phyloP scores from a whole-genome alignment of 768 basidiomycete species.

The Termitomyces sp. region DNA sequence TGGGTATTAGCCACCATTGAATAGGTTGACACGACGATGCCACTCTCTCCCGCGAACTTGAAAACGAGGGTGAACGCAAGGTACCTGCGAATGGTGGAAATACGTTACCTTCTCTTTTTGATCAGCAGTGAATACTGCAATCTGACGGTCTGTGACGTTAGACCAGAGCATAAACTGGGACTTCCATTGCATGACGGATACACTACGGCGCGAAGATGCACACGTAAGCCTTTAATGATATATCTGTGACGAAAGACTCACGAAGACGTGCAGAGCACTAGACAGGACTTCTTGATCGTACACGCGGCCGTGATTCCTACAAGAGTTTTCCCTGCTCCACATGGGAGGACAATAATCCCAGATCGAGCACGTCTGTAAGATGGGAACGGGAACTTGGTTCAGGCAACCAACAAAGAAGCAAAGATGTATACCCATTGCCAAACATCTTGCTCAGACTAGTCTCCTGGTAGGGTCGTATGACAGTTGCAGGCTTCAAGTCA shows the following conservation, averaged over 20 bases:
- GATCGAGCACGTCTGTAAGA: conserved; percentile 84
- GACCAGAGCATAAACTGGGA: conserved; percentile 99
- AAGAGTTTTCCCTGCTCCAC: conserved; percentile 97
- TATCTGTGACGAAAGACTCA: conserved; percentile 36
- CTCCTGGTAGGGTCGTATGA: conserved; percentile 97
- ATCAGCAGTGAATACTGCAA: conserved; percentile 95
- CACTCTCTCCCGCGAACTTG: conserved; percentile 94
- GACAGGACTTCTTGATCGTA: conserved; percentile 97
- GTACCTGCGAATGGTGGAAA: neutral
- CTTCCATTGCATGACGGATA: conserved; percentile 98
- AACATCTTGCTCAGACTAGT: conserved; percentile 99
- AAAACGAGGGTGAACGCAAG: conserved; percentile 6
- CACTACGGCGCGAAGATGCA: conserved; percentile 33
- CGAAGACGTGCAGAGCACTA: conserved; percentile 97
- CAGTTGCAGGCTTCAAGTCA: conserved; percentile 95
- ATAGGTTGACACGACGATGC: conserved; percentile 97
- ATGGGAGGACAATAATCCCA: conserved; percentile 97
- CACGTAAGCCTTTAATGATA: conserved; percentile 3
- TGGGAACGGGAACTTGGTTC: conserved; percentile 5
- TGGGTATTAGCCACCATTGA: conserved; percentile 99
- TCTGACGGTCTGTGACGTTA: conserved; percentile 93
- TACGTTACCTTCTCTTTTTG: conserved; percentile 87
- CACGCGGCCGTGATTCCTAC: conserved; percentile 99
- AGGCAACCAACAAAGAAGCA: neutral
- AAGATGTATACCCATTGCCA: conserved; percentile 75